Conservation (phyloP, 495 filamentous ascomycete genomes). For the Aspergillus indologenus region DNA sequence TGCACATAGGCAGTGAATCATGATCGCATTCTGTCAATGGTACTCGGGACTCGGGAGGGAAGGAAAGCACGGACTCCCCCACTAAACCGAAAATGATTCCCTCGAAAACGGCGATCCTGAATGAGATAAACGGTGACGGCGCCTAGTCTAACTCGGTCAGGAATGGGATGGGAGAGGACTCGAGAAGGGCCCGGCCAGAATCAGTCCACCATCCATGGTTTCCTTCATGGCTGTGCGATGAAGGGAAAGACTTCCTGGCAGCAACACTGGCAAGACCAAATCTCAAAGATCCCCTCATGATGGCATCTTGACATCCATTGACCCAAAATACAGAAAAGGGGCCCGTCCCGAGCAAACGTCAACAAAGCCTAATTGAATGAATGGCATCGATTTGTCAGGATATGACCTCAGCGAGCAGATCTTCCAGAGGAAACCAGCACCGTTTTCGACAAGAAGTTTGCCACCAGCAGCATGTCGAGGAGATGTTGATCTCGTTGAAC, state of each 20-base stretch:
- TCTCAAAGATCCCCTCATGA: no score
- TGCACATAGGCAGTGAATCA: no score
- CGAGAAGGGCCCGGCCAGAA: background rate
- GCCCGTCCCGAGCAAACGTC: background rate
- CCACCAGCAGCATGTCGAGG: background rate
- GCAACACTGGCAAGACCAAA: no score
- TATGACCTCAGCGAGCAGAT: conserved; percentile 8
- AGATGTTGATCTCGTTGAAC: background rate
- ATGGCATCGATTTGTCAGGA: background rate
- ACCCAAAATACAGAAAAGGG: background rate
- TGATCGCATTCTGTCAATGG: background rate
- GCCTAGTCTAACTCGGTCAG: background rate
- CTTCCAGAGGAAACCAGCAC: background rate
- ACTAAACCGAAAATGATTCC: background rate
- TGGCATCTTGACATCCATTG: background rate
- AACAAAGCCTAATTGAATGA: background rate
- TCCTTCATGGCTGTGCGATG: no score
- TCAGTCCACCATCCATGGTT: background rate
- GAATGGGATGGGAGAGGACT: background rate
- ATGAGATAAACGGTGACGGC: background rate
- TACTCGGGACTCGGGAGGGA: background rate
- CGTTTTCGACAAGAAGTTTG: background rate
- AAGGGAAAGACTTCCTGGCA: background rate
- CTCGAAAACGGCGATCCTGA: conserved; percentile 3
- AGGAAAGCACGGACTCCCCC: background rate